Conservation (phyloP, 441 rosid species). For the Metrosideros polymorpha region DNA sequence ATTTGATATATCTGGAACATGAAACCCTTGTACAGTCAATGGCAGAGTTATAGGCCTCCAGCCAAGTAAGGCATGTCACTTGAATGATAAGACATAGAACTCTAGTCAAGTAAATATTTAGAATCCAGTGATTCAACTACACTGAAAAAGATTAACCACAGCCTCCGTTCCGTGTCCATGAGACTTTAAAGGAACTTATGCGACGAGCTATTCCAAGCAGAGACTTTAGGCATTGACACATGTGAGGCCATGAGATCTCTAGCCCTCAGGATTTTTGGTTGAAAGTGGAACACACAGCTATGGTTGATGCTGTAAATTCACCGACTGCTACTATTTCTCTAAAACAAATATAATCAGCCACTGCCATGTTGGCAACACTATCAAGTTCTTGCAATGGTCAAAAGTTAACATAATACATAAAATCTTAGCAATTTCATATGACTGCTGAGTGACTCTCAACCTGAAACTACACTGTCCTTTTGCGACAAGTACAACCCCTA, state of each 20-base stretch:
- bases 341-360: not conserved
- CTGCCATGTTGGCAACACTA: not conserved
- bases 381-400: not conserved
- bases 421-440: not conserved
- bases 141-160: not conserved
- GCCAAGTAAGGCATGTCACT: not conserved
- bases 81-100: not conserved
- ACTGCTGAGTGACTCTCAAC: not conserved
- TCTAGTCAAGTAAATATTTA: not conserved
- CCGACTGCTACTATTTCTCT: not conserved
- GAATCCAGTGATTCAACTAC: not conserved
- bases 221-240: not conserved
- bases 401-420: not conserved
- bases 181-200: not conserved
- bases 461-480: not conserved
- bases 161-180: not conserved
- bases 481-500: not conserved
- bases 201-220: not conserved
- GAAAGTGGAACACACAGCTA: not conserved
- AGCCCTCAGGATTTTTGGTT: not conserved
- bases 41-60: not conserved
- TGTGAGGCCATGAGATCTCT: not conserved
- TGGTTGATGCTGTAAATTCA: not conserved
- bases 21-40: not conserved
- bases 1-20: not conserved